Base-by-base conservation (phyloP, 1,284 basidiomycete genomes). In the Rhodotorula sp. region DNA sequence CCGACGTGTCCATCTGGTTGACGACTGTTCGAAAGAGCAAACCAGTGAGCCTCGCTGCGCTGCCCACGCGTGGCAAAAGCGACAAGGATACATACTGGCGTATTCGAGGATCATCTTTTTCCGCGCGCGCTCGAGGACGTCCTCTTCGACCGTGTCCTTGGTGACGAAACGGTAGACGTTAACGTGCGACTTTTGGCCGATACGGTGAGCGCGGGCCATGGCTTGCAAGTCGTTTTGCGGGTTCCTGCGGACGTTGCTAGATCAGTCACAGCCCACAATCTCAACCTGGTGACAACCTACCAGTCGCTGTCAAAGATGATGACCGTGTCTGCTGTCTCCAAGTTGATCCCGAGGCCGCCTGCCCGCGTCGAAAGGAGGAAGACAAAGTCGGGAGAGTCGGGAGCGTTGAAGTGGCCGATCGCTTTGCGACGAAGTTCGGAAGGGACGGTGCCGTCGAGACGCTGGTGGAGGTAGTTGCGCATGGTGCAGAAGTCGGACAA, bases 41-140 rank as follows among this genome's bases (percentile, higher is more conserved):
- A 2, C 6, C 54, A 58, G 70, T 68, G 75, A 70, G 31, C 74
- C 2, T n/a, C n/a, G 16, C 16, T n/a, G 6, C 15, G 31, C 19
- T 10, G 18, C 43, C 31, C 16, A 57, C 4, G 48, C 2, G 28
- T 34, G n/a, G 48, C 34, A 16, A 16, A 26, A 1, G 15, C 10
- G n/a, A 28, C 5, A 50, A 68, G 69, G 67, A 28, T 66, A 89
- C 92, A 81, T 81, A 95, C 93, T 98, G 64, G 95, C 97, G 84
- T 99, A 98, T 82, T 99, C 97, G 76, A 99, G 85, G 67, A 99
- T 93, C 95, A 99, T 99, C 85, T 99, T 99, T 84, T 95, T 91
- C 86, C 97, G 95, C 26, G 97, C 97, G 57, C 95, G 87, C 83
- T 99, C 95, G 55, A 99, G 86, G 34, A 99, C 92, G 79, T 99